Evolutionary conservation across 2,329 filamentous ascomycete genomes (phyloP).

Genomic region (Colletotrichum siamense): DNA sequence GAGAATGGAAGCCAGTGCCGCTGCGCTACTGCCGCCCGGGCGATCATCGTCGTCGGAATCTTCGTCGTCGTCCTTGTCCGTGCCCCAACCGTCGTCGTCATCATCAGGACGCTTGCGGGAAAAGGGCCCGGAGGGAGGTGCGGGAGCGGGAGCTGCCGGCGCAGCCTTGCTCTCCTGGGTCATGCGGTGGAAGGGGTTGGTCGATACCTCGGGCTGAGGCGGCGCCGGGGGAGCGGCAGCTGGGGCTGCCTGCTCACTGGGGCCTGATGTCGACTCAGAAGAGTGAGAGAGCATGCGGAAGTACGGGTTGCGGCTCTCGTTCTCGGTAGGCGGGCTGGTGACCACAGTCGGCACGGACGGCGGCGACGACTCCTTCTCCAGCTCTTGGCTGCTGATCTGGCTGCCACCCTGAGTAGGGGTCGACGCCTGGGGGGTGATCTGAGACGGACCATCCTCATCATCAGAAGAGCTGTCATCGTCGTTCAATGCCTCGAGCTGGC

Average conservation of each 20-base stretch:
- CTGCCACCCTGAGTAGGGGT: constrained; percentile 60
- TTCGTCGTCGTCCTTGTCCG: constrained; percentile 64
- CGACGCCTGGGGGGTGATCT: constrained; percentile 68
- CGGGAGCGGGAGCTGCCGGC: constrained; percentile 32
- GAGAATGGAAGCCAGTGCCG: constrained; percentile 90
- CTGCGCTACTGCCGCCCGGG: constrained; percentile 82
- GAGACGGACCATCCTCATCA: constrained; percentile 77
- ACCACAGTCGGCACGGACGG: constrained; percentile 54
- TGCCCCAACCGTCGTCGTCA: constrained; percentile 83
- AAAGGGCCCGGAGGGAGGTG: constrained; percentile 52
- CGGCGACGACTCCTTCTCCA: constrained; percentile 57
- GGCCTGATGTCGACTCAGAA: constrained; percentile 55
- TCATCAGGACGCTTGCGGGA: constrained; percentile 65
- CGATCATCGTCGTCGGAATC: constrained; percentile 79
- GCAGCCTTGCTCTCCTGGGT: constrained; percentile 65
- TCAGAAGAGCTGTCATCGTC: constrained; percentile 79
- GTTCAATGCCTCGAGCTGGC: constrained; percentile 79
- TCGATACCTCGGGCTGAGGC: constrained; percentile 65
- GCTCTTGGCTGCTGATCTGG: constrained; percentile 58
- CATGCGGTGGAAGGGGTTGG: constrained; percentile 94
- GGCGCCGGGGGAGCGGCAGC: constrained; percentile 45
- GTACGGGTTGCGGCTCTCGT: constrained; percentile 93
- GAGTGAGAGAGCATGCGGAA: constrained; percentile 85
- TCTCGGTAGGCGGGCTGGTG: constrained; percentile 63
- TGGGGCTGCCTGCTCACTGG: constrained; percentile 47